phyloP scores from a whole-genome alignment of 164 flowering plant species.

The Vitis riparia region DNA sequence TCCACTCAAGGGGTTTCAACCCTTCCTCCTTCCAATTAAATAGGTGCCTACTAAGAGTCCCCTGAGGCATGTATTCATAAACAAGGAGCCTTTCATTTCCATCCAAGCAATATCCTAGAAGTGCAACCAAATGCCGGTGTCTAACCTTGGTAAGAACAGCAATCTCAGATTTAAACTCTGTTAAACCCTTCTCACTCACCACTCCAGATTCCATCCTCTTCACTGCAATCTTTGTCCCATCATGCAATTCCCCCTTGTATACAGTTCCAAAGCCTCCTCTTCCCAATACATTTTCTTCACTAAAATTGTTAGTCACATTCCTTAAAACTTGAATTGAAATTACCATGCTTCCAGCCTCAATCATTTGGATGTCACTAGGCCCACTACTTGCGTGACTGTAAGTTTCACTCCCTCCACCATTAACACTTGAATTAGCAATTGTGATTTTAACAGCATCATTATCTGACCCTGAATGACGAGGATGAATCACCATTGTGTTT shows the following conservation, averaged over 20 bases:
- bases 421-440: slow-evolving; percentile 44
- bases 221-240: slow-evolving; percentile 94
- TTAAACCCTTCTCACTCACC: slow-evolving; percentile 67
- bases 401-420: slow-evolving; percentile 40
- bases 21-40: slow-evolving; percentile 75
- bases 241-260: slow-evolving; percentile 90
- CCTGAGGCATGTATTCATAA: slow-evolving; percentile 94
- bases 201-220: slow-evolving; percentile 90
- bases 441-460: slow-evolving; percentile 60
- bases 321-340: slow-evolving; percentile 78
- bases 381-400: slow-evolving; percentile 46
- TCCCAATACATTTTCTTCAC: slow-evolving; percentile 72
- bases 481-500: slow-evolving; percentile 58
- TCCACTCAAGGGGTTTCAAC: slow-evolving; percentile 84
- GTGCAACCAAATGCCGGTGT: slow-evolving; percentile 83
- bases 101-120: slow-evolving; percentile 86
- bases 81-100: slow-evolving; percentile 88
- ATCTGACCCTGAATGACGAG: slow-evolving; percentile 63
- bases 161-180: slow-evolving; percentile 89
- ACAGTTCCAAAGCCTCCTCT: slow-evolving; percentile 95
- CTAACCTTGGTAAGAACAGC: slow-evolving; percentile 84
- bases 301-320: slow-evolving; percentile 83
- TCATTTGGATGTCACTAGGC: slow-evolving; percentile 52
- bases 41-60: slow-evolving; percentile 69
- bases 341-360: slow-evolving; percentile 76